Evolutionary conservation across 177 flowering plant genomes (phyloP), one percentile per base, ranked within the genome.

Genomic region (Telopea speciosissima): DNA sequence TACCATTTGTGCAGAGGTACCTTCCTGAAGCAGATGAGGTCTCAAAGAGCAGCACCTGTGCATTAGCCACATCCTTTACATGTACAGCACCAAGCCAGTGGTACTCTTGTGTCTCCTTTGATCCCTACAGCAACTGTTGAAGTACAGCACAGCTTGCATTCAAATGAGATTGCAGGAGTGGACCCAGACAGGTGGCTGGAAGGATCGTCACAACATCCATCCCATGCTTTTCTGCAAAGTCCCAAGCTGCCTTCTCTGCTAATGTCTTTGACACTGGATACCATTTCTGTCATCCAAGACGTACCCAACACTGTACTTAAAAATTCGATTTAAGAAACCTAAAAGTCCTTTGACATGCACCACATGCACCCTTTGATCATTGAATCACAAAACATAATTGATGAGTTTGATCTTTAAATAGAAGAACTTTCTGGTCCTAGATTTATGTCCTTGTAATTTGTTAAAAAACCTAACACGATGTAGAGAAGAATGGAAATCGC

Each of bases 181-280:
- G 83, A 3, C 97, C 97, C 13, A 91, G 84, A 65, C 89, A 87
- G 1, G 96, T 90, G 8, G 87, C 83, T 1, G 97, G 97, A 71
- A 85, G 82, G 59, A 92, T 83, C 11, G 91, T 83, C 66, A 92
- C 89, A 0, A 92, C 63, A 44, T 92, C 93, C 63, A 89, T 25
- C 14, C 79, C 86, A 40, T 84, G 72, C 70, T 87, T 77, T 80
- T 81, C 79, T 7, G 89, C 82, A 64, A 70, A 88, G 6, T 89
- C 89, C 91, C 91, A 82, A 3, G 93, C 97, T 23, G 90, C 89
- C 77, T 82, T 88, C 86, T 90, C 97, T 3, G 93, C 97, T 70
- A 88, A 62, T 0, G 96, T 90, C 78, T 92, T 90, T 21, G 96
- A 90, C 40, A 90, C 86, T 1, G 97, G 89, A 68, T 92, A 90